Base-by-base conservation (phyloP, 208 protist species). In the Trypanosoma melophagium region DNA sequence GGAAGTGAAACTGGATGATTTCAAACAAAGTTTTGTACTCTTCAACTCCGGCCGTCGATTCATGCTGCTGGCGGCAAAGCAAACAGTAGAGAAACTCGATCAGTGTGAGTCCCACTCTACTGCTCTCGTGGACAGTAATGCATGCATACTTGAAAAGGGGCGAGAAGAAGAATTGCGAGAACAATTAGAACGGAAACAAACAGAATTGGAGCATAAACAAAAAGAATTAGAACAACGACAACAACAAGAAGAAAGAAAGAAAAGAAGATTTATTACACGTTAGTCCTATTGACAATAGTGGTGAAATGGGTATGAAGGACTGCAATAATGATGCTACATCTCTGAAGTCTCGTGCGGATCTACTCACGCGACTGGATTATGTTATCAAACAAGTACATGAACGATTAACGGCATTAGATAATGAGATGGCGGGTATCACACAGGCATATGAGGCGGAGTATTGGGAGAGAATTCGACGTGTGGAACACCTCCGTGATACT, bases 11-110 rank as follows among this genome's bases (percentile, higher is more conserved):
- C 22, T 71, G 14, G 66, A 54, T 19, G 54, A 63, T 17, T 71
- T 71, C 40, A 45, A 54, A 44, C 40, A 63, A 51, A 21, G 55
- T 50, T 28, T 53, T 8, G 4, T 63, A 3, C 22, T 64, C 8
- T 62, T 71, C 22, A 71, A 71, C 56, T 24, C 66, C 17, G 57
- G 56, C 14, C 22, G 65, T 40, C 17, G 35, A n/a, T 21, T 25
- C 0, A 47, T 65, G 19, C 14, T 71, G 0, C 17, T 64, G 44
- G 44, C 22, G 10, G 38, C 45, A 19, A 47, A 41, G 9, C 7
- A 71, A 28, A 50, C 21, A 8, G 7, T 22, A 38, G 3, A 22
- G 50, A 21, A 54, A 25, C 24, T 50, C 13, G 3, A 40, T 12
- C 17, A 38, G 19, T 62, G 55, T 38, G 28, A 7, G 5, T 35